Evolutionary conservation across 805 yeast genomes (phyloP), one percentile per base, ranked within the genome.

Genomic region (Candida odintsovae): DNA sequence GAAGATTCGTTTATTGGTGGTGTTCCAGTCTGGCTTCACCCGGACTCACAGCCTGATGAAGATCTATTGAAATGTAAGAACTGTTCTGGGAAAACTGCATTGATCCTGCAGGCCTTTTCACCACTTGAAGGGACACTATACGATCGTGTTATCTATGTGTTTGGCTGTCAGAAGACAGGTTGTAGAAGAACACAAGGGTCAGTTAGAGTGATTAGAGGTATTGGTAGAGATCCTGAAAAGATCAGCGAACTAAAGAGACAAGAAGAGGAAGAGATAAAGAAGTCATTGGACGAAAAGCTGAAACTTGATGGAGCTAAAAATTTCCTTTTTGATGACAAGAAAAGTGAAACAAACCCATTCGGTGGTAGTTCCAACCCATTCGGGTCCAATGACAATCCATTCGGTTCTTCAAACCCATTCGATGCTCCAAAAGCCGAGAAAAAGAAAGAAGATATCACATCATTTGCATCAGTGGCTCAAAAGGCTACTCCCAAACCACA

Each of bases 1-100:
- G 81, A 76, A 47, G 96, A 89, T 57, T 80, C 95, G 0, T 82
- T 88, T 52, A 74, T 92, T 28, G 98, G 98, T 1, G 95, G 96
- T 1, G 64, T 67, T 35, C 88, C 90, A 8, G 59, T 80, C 8
- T 84, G 96, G 95, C 63, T 88, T 29, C 76, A 82, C 51, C 72
- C 74, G 4, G 67, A 71, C 1, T 80, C 88, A 0, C 62, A 68
- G 3, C 94, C 96, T 0, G 65, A 71, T 16, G 68, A 68, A 1
- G 75, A 73, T 4, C 62, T 78, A 18, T 58, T 83, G 8, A 61
- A 66, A 31, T 94, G 99, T 68, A 77, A 75, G 41, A 76, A 75
- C 45, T 94, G 99, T 67, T 66, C 65, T 1, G 63, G 70, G 10
- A 66, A 71, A 15, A 74, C 89, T 83, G 78, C 85, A 13, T 66